Evolutionary conservation across 352 stramenopile genomes (phyloP).

Genomic region (Pythium coloratum): DNA sequence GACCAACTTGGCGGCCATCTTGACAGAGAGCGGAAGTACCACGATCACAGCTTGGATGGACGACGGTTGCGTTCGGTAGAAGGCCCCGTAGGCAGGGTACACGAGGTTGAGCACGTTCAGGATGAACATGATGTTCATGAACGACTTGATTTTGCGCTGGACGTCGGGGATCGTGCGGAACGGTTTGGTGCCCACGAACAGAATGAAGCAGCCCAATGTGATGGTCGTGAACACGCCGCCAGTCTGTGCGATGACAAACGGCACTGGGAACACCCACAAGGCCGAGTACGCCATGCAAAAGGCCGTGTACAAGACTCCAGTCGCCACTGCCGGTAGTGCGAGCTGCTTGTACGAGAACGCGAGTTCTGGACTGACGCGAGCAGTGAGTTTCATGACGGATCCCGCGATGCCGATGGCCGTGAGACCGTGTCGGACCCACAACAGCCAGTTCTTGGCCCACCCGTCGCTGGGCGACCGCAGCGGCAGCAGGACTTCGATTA

Average conservation of each 20-base stretch:
- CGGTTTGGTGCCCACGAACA: not conserved
- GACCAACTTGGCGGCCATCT: not conserved
- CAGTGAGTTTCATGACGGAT: not conserved
- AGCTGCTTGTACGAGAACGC: not conserved
- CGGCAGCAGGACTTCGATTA: no score
- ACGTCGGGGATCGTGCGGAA: not conserved
- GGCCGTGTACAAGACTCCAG: not conserved
- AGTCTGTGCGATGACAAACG: not conserved
- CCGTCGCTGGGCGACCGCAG: no score
- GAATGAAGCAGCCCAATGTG: not conserved
- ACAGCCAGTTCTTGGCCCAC: no score
- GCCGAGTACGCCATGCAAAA: not conserved
- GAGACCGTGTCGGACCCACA: not conserved
- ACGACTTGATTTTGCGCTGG: not conserved
- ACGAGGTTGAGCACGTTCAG: not conserved
- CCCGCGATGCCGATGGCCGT: not conserved
- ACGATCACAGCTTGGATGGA: not conserved
- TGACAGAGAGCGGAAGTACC: not conserved
- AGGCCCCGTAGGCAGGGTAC: not conserved
- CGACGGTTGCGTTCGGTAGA: not conserved
- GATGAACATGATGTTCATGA: not conserved
- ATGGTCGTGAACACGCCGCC: not conserved
- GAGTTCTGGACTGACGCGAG: not conserved
- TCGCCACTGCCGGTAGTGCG: not conserved
- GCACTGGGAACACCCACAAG: constrained; percentile 1